These are phyloP conservation scores for Sapria himalayana DNA, from an alignment of 345 rosid genomes.

Conservation along the genomic window DNA sequence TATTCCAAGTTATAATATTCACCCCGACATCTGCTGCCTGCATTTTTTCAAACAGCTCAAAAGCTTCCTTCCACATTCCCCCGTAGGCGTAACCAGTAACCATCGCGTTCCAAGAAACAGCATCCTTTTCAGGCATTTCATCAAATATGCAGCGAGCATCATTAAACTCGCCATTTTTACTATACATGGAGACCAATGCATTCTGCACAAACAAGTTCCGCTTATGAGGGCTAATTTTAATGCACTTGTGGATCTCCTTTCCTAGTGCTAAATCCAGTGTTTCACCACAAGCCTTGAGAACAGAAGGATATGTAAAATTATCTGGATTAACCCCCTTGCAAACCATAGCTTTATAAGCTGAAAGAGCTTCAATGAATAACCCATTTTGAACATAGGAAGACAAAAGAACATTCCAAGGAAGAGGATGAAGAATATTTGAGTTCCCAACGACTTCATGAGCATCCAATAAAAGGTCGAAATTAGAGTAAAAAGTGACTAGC, in stretches of 20 bases:
- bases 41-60: constrained; percentile 39
- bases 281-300: constrained; percentile 65
- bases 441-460: constrained; percentile 19
- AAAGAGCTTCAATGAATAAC: constrained; percentile 21
- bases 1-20: constrained; percentile 49
- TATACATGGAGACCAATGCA: constrained; percentile 63
- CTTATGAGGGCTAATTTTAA: constrained; percentile 17
- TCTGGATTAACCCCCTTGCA: constrained; percentile 35
- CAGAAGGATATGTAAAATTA: constrained; percentile 60
- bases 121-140: constrained; percentile 41
- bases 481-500: constrained; percentile 38
- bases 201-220: constrained; percentile 46
- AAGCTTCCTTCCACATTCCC: constrained; percentile 51
- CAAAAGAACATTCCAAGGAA: constrained; percentile 63
- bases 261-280: constrained; percentile 29
- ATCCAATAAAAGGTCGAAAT: constrained; percentile 18
- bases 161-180: constrained; percentile 29
- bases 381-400: constrained; percentile 25
- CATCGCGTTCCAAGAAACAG: constrained; percentile 59
- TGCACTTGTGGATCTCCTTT: constrained; percentile 29
- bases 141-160: constrained; percentile 32
- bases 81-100: constrained; percentile 39
- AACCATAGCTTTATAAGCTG: constrained; percentile 31
- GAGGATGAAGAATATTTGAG: constrained; percentile 20
- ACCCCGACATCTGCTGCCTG: constrained; percentile 17